Conservation (phyloP, 1,139 yeast genomes). For the Geotrichum klebahnii region DNA sequence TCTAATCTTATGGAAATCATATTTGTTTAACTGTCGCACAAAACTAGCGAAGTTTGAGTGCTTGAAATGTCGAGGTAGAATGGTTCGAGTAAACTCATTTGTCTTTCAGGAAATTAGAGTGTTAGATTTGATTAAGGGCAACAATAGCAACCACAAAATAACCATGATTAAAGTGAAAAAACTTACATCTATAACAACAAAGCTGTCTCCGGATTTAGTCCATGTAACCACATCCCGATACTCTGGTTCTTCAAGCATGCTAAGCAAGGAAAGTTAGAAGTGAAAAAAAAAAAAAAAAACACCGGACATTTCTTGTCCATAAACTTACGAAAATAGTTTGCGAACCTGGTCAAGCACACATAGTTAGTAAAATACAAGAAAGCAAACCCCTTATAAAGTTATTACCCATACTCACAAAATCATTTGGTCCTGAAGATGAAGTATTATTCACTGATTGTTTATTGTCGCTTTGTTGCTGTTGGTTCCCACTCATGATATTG, state of each 20-base stretch:
- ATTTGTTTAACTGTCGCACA: constrained; percentile 90
- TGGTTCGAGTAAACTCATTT: constrained; percentile 78
- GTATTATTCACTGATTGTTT: not conserved
- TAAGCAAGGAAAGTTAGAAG: constrained; percentile 35
- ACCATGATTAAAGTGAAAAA: not conserved
- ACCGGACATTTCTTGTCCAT: too few species aligned
- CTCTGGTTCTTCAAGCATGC: constrained; percentile 78
- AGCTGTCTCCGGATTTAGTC: constrained; percentile 78
- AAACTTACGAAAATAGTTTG: constrained; percentile 29
- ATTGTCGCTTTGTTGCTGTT: not conserved
- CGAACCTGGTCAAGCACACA: constrained; percentile 24
- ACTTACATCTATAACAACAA: constrained; percentile 67
- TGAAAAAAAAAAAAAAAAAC: not conserved
- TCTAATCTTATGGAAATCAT: constrained; percentile 92
- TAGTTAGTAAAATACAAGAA: not conserved
- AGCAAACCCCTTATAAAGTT: not conserved
- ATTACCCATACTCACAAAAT: constrained; percentile 25
- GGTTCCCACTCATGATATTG: not conserved
- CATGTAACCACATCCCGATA: constrained; percentile 74
- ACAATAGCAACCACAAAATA: not conserved
- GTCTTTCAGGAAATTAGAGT: constrained; percentile 42
- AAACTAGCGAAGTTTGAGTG: constrained; percentile 92
- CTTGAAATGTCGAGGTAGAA: constrained; percentile 85
- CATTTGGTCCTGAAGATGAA: constrained; percentile 24
- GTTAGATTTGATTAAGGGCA: not conserved